A percentile compares a stretch with the other conserved stretches of the same genome.
phyloP scores from a whole-genome alignment of 2,329 filamentous ascomycete genomes.

The Ophiostoma tasmaniense region DNA sequence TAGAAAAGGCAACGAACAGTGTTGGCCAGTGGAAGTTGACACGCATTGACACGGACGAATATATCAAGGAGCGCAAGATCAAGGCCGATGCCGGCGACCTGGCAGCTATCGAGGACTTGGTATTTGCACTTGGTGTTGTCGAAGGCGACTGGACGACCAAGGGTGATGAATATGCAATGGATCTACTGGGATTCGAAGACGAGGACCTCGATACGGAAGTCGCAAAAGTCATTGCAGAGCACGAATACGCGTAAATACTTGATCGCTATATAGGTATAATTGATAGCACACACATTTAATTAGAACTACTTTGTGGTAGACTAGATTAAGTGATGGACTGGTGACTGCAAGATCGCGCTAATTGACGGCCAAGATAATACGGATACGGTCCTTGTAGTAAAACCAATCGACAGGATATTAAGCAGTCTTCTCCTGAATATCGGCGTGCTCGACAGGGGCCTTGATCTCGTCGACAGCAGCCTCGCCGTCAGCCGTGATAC shows the following conservation, averaged over 20 bases:
- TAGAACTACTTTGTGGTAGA: background rate
- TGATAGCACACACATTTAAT: background rate
- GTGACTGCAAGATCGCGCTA: background rate
- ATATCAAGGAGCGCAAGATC: constrained; percentile 31
- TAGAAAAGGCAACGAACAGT: constrained; percentile 27
- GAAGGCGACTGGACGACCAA: constrained; percentile 41
- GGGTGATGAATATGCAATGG: constrained; percentile 38
- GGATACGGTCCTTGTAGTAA: background rate
- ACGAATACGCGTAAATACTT: background rate
- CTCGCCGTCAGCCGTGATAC: constrained; percentile 24
- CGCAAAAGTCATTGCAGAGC: constrained; percentile 25
- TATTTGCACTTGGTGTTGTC: constrained; percentile 40
- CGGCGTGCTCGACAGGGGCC: background rate
- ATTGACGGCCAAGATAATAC: background rate
- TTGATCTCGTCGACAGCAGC: background rate
- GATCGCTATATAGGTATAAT: background rate
- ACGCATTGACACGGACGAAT: constrained; percentile 32
- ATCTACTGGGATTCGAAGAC: constrained; percentile 37
- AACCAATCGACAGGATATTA: background rate
- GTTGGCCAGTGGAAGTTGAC: constrained; percentile 25
- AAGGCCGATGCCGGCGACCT: constrained; percentile 32
- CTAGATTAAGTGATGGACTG: background rate
- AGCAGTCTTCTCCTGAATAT: background rate
- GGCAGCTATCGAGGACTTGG: constrained; percentile 37
- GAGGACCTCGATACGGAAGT: constrained; percentile 39